These are phyloP conservation scores for Sporothrix variecibatus DNA, from an alignment of 2,329 filamentous ascomycete species.

Conservation along the genomic window DNA sequence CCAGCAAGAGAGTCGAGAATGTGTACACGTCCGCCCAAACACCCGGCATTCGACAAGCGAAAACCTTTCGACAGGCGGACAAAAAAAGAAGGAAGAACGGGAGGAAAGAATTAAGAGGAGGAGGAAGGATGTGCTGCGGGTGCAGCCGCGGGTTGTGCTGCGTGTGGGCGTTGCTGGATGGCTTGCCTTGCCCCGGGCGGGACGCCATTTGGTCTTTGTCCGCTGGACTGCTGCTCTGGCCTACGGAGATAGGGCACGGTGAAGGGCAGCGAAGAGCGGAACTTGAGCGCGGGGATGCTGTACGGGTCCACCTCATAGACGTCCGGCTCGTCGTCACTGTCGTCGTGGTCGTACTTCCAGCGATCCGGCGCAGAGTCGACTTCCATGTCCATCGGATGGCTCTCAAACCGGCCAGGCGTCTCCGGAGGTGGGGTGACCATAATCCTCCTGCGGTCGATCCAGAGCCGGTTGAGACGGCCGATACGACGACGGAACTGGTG, in stretches of 20 bases:
- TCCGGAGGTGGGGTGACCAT: slow-evolving; percentile 55
- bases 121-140: slow-evolving; percentile 15
- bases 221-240: slow-evolving; percentile 18
- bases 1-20: slow-evolving; percentile 23
- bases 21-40: slow-evolving; percentile 23
- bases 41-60: background rate
- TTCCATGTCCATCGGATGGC: slow-evolving; percentile 31
- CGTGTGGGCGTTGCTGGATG: slow-evolving; percentile 28
- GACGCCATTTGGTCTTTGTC: slow-evolving; percentile 15
- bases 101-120: background rate
- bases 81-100: slow-evolving; percentile 15
- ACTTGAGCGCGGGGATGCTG: slow-evolving; percentile 60
- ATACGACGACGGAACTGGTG: slow-evolving; percentile 81
- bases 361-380: slow-evolving; percentile 56
- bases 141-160: slow-evolving; percentile 24
- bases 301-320: slow-evolving; percentile 76
- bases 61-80: slow-evolving; percentile 1
- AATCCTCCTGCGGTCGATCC: slow-evolving; percentile 77
- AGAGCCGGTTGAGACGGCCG: slow-evolving; percentile 79
- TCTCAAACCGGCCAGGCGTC: slow-evolving; percentile 15
- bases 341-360: slow-evolving; percentile 87
- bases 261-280: slow-evolving; percentile 60
- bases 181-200: slow-evolving; percentile 26
- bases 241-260: slow-evolving; percentile 35
- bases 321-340: slow-evolving; percentile 75